Conservation (phyloP, 1,284 basidiomycete species). For the Cryptococcus floricola region DNA sequence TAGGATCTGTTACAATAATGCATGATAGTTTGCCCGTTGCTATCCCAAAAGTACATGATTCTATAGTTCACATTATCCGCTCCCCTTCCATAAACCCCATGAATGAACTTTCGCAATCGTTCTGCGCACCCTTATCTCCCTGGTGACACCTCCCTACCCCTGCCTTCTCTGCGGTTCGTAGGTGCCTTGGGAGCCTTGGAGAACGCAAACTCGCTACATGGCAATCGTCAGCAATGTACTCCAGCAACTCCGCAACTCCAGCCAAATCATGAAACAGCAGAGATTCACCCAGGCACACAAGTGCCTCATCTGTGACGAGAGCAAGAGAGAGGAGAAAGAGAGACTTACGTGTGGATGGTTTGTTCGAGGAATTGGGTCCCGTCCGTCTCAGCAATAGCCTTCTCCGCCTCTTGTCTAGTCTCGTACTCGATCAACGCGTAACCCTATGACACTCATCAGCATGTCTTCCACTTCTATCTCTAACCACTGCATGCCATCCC, state of each 20-base stretch:
- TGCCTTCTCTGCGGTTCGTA: constrained; percentile 21
- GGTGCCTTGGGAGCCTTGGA: constrained; percentile 73
- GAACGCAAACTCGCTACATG: constrained; percentile 80
- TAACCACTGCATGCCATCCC: neutral
- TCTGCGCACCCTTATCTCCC: constrained; percentile 20
- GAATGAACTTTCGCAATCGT: neutral
- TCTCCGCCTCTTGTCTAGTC: constrained; percentile 85
- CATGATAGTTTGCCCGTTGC: neutral
- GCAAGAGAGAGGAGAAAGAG: neutral
- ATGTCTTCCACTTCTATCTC: neutral
- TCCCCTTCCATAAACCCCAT: neutral
- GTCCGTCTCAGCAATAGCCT: constrained; percentile 76
- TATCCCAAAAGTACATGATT: constrained; percentile 3
- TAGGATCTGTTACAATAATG: constrained; percentile 1
- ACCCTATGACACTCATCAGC: constrained; percentile 57
- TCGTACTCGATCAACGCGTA: constrained; percentile 96
- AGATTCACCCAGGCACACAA: too few relatives aligned
- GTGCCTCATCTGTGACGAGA: too few relatives aligned
- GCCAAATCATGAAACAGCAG: neutral
- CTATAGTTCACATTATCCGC: constrained; percentile 3
- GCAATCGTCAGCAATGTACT: neutral
- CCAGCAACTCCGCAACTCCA: neutral
- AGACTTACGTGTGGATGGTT: constrained; percentile 61
- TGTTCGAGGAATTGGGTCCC: constrained; percentile 84
- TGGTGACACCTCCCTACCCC: constrained; percentile 39